These are phyloP conservation scores for Singerocomus rubriflavus DNA, from an alignment of 1,284 basidiomycete species.

Conservation along the genomic window DNA sequence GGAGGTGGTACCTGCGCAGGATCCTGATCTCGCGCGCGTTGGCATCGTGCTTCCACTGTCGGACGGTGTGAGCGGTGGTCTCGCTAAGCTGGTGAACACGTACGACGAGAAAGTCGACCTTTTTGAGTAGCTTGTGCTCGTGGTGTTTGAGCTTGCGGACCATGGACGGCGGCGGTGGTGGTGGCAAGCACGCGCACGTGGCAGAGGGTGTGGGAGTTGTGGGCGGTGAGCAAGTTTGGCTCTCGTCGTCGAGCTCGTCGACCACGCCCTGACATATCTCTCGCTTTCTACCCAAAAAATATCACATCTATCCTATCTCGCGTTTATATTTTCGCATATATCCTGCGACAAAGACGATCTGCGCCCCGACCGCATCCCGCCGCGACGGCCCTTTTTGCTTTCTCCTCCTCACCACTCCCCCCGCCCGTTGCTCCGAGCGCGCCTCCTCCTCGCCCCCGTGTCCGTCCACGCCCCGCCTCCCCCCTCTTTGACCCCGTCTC, in stretches of 20 bases:
- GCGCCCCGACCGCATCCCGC: constrained; percentile 17
- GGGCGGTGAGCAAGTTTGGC: constrained; percentile 21
- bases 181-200: constrained; percentile 23
- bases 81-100: constrained; percentile 26
- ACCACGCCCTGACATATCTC: constrained; percentile 28
- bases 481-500: constrained; percentile 12
- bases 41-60: constrained; percentile 95
- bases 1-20: constrained; percentile 94
- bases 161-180: constrained; percentile 36
- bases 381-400: constrained; percentile 5
- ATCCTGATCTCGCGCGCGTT: constrained; percentile 91
- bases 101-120: constrained; percentile 91
- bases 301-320: constrained; percentile 30
- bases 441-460: constrained; percentile 7
- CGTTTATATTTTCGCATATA: constrained; percentile 27
- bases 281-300: constrained; percentile 24
- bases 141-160: constrained; percentile 93
- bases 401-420: background rate
- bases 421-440: constrained; percentile 6
- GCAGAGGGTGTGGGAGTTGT: constrained; percentile 31
- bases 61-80: background rate
- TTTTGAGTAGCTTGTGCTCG: constrained; percentile 92
- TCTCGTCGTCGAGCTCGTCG: constrained; percentile 32
- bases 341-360: constrained; percentile 23
- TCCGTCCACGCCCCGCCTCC: constrained; percentile 1